These are phyloP conservation scores for Inga leiocalycina DNA, from an alignment of 306 rosid genomes.

Conservation along the genomic window DNA sequence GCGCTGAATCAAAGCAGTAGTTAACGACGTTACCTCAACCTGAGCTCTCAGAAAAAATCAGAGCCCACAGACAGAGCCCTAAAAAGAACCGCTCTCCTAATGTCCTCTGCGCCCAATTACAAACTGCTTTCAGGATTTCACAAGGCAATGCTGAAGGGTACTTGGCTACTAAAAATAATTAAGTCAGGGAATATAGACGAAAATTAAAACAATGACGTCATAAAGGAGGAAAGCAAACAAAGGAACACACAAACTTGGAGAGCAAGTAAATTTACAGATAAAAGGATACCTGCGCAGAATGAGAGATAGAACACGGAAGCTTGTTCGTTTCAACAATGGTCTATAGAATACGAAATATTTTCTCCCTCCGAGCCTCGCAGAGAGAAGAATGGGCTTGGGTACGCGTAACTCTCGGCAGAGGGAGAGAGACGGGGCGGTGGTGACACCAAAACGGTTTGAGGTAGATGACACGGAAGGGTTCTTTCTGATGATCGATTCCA, in stretches of 20 bases:
- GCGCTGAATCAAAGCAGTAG: constrained; percentile 8
- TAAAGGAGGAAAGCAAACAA: not conserved
- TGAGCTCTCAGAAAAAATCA: constrained; percentile 21
- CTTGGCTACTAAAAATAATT: not conserved
- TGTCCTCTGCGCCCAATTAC: constrained; percentile 32
- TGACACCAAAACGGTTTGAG: constrained; percentile 19
- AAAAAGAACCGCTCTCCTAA: constrained; percentile 29
- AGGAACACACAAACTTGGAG: constrained; percentile 3
- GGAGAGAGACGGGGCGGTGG: constrained; percentile 17
- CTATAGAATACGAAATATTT: not conserved
- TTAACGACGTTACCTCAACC: not conserved
- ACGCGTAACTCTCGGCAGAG: constrained; percentile 16
- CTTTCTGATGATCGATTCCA: not conserved
- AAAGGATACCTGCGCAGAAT: constrained; percentile 29
- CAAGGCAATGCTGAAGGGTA: constrained; percentile 34
- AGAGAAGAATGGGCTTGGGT: constrained; percentile 10
- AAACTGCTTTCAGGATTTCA: constrained; percentile 11
- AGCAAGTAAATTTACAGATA: constrained; percentile 30
- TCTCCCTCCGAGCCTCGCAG: not conserved
- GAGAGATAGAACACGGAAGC: constrained; percentile 6
- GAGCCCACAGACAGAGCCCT: constrained; percentile 39
- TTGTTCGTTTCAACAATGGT: not conserved
- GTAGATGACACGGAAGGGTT: not conserved
- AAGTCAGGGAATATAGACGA: not conserved
- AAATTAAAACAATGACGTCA: not conserved